Evolutionary conservation across 306 rosid genomes (phyloP).

Genomic region (Cucurbita argyrosperma): DNA sequence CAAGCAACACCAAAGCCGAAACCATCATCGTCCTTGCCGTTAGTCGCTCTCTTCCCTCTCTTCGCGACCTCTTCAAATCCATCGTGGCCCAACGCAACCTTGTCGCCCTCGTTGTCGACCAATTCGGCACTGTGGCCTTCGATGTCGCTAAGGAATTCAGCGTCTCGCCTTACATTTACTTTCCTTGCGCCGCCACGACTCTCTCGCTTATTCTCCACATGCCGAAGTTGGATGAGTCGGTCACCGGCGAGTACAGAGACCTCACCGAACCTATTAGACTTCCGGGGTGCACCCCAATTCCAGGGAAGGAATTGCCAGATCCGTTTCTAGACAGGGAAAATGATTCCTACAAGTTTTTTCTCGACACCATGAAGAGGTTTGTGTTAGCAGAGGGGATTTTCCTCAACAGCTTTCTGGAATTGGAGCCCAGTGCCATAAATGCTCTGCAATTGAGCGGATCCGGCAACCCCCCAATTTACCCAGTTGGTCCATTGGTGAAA

Average conservation of each 20-base stretch:
- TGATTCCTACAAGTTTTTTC: slow-evolving; percentile 32
- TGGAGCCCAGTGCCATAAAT: slow-evolving; percentile 30
- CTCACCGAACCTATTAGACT: slow-evolving; percentile 27
- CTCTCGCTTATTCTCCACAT: slow-evolving; percentile 25
- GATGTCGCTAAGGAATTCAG: slow-evolving; percentile 29
- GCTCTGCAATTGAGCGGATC: slow-evolving; percentile 14
- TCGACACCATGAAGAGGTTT: slow-evolving; percentile 25
- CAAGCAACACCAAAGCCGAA: slow-evolving; percentile 9
- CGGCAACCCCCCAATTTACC: slow-evolving; percentile 31
- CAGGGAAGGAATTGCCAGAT: slow-evolving; percentile 27
- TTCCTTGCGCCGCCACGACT: slow-evolving; percentile 26
- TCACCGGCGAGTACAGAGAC: slow-evolving; percentile 28
- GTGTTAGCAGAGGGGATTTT: slow-evolving; percentile 30
- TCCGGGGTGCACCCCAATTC: slow-evolving; percentile 47
- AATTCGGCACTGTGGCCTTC: slow-evolving; percentile 46
- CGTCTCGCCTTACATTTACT: slow-evolving; percentile 25
- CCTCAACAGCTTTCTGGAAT: slow-evolving; percentile 40
- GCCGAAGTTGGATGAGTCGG: slow-evolving; percentile 23
- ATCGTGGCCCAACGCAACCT: background rate
- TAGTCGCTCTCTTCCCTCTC: slow-evolving; percentile 15
- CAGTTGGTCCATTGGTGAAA: slow-evolving; percentile 41
- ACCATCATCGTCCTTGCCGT: slow-evolving; percentile 24
- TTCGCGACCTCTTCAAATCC: slow-evolving; percentile 1
- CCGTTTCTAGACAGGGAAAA: slow-evolving; percentile 35
- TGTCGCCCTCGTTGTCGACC: slow-evolving; percentile 31